phyloP scores from a whole-genome alignment of 164 flowering plant genomes.

The Kalanchoe fedtschenkoi region DNA sequence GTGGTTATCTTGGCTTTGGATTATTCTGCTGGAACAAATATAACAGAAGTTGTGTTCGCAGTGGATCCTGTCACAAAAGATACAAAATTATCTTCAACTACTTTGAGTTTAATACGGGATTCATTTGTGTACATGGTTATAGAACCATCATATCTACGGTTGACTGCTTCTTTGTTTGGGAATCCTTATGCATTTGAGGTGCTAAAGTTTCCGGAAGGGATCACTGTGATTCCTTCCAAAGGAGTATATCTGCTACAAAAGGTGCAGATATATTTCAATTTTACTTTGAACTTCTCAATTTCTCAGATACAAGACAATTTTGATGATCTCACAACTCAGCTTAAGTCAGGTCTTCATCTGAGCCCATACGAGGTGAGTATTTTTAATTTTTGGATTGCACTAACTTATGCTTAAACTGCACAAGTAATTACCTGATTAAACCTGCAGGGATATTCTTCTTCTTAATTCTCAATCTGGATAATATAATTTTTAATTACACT shows the following conservation, averaged over 20 bases:
- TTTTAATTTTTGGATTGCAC: background rate
- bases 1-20: conserved; percentile 53
- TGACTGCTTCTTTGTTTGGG: conserved; percentile 62
- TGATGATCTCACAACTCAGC: conserved; percentile 44
- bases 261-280: conserved; percentile 58
- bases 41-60: conserved; percentile 61
- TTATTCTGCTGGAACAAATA: conserved; percentile 34
- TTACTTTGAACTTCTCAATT: conserved; percentile 68
- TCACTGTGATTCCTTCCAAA: conserved; percentile 64
- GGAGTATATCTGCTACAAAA: conserved; percentile 64
- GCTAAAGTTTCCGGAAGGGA: conserved; percentile 72
- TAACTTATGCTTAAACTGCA: background rate
- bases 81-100: conserved; percentile 27
- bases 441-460: background rate
- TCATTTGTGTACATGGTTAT: conserved; percentile 37
- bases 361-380: conserved; percentile 52
- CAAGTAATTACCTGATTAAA: background rate
- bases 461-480: background rate
- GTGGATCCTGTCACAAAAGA: conserved; percentile 40
- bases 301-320: conserved; percentile 53
- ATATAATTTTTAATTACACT: background rate
- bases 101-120: conserved; percentile 48
- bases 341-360: conserved; percentile 48
- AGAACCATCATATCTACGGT: conserved; percentile 30
- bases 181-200: conserved; percentile 61